These are phyloP conservation scores for Leccinum ochraceum DNA, from an alignment of 768 basidiomycete genomes.

Conservation along the genomic window DNA sequence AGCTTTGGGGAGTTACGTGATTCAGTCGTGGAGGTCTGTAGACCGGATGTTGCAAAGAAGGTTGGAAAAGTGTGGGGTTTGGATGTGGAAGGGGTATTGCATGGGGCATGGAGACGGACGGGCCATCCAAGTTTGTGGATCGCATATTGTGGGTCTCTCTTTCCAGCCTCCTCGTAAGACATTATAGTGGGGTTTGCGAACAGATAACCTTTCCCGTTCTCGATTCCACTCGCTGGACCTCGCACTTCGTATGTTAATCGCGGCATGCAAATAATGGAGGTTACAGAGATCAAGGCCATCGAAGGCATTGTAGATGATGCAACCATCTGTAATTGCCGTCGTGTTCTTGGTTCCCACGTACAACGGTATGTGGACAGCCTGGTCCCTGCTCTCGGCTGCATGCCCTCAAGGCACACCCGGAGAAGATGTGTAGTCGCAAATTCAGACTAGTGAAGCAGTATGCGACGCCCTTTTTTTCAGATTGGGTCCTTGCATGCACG, in stretches of 20 bases:
- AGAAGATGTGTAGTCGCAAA: constrained; percentile 32
- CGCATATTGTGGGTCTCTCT: constrained; percentile 21
- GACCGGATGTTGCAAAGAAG: constrained; percentile 43
- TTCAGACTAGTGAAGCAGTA: not conserved
- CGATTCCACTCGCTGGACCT: constrained; percentile 33
- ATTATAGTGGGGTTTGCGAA: not conserved
- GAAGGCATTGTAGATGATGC: constrained; percentile 22
- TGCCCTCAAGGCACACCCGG: constrained; percentile 53
- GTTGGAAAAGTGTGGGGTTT: constrained; percentile 65
- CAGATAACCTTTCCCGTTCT: constrained; percentile 25
- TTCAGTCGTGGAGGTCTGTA: constrained; percentile 45
- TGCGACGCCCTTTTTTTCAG: constrained; percentile 8
- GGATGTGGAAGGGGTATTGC: constrained; percentile 62
- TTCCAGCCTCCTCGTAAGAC: not conserved
- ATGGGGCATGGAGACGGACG: constrained; percentile 39
- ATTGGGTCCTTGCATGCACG: constrained; percentile 42
- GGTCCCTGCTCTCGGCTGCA: constrained; percentile 59
- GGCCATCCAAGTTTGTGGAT: constrained; percentile 39
- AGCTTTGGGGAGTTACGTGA: constrained; percentile 49
- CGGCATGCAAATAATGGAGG: constrained; percentile 1
- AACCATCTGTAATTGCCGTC: constrained; percentile 41
- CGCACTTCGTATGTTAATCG: constrained; percentile 27
- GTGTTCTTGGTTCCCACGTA: constrained; percentile 48
- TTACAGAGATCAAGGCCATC: constrained; percentile 32
- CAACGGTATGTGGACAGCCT: constrained; percentile 53